Percentiles rank a stretch among this genome's conserved stretches.
phyloP scores from a whole-genome alignment of 768 basidiomycete species.

The Hygrocybe punicea region DNA sequence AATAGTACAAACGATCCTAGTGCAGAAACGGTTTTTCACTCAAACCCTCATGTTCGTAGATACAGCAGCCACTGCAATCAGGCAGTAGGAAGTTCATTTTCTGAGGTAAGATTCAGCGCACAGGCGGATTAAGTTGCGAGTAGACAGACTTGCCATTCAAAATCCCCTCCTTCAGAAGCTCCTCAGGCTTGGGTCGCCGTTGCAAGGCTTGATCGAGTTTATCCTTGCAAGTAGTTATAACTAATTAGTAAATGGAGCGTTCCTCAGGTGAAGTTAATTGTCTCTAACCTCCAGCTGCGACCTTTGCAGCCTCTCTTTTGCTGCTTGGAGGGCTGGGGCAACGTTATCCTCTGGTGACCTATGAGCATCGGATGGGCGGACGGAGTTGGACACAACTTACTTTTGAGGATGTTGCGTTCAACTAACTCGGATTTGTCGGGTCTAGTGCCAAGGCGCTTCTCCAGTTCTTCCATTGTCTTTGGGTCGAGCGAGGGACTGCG shows the following conservation, averaged over 20 bases:
- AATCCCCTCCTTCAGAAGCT: slow-evolving; percentile 65
- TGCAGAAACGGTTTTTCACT: slow-evolving; percentile 1
- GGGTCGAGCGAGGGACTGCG: slow-evolving; percentile 5
- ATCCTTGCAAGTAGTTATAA: slow-evolving; percentile 44
- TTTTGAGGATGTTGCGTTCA: slow-evolving; percentile 69
- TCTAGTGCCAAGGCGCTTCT: slow-evolving; percentile 50
- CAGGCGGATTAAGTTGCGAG: not conserved
- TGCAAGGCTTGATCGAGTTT: slow-evolving; percentile 60
- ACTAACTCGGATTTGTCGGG: slow-evolving; percentile 61
- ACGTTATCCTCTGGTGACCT: slow-evolving; percentile 53
- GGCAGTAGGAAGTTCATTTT: slow-evolving; percentile 22
- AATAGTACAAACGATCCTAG: not conserved
- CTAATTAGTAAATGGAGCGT: not conserved
- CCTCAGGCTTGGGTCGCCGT: slow-evolving; percentile 55
- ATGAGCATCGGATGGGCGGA: not conserved
- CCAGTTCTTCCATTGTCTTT: slow-evolving; percentile 43
- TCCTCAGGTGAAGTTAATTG: not conserved
- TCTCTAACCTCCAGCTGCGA: slow-evolving; percentile 58
- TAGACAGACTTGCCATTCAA: slow-evolving; percentile 33
- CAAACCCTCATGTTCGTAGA: slow-evolving; percentile 16
- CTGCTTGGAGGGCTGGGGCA: slow-evolving; percentile 57
- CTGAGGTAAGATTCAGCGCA: slow-evolving; percentile 10
- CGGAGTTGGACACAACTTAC: slow-evolving; percentile 22
- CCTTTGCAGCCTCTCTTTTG: slow-evolving; percentile 54
- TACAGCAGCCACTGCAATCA: not conserved